Conservation (phyloP, 495 filamentous ascomycete genomes). For the Tuber brumale region DNA sequence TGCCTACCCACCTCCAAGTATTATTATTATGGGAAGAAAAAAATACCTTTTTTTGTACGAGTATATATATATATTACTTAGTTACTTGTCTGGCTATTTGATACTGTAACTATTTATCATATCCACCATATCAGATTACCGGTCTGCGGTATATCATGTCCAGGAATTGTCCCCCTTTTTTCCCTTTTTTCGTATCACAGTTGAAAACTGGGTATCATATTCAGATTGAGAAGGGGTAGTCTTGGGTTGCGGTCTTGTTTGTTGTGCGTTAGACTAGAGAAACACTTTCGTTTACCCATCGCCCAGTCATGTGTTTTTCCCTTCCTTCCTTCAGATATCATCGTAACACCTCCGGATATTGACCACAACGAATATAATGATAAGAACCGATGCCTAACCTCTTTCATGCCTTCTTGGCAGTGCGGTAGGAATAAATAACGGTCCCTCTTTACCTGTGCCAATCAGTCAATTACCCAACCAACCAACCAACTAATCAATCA, state of each 20-base stretch:
- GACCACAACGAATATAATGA: not conserved
- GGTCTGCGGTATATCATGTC: not conserved
- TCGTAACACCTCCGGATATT: not conserved
- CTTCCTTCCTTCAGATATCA: not conserved
- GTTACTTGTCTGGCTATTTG: not conserved
- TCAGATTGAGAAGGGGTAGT: not conserved
- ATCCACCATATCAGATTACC: not conserved
- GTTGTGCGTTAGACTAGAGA: not conserved
- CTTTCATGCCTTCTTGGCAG: not conserved
- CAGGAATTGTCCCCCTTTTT: not conserved
- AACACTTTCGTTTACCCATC: not conserved
- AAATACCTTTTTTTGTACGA: not conserved
- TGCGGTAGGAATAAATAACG: not conserved
- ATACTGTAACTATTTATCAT: not conserved
- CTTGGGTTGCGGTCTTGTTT: not conserved
- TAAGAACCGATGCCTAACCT: not conserved
- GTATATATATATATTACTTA: not conserved
- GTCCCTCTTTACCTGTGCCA: not conserved
- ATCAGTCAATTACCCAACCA: not conserved
- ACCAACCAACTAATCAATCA: not conserved
- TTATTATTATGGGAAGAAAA: conserved; percentile 4
- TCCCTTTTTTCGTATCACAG: no score
- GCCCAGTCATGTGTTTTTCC: not conserved
- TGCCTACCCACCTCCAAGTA: not conserved
- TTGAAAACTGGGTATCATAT: not conserved